Evolutionary conservation across 2,329 filamentous ascomycete genomes (phyloP).

Genomic region (Claviceps cyperi): DNA sequence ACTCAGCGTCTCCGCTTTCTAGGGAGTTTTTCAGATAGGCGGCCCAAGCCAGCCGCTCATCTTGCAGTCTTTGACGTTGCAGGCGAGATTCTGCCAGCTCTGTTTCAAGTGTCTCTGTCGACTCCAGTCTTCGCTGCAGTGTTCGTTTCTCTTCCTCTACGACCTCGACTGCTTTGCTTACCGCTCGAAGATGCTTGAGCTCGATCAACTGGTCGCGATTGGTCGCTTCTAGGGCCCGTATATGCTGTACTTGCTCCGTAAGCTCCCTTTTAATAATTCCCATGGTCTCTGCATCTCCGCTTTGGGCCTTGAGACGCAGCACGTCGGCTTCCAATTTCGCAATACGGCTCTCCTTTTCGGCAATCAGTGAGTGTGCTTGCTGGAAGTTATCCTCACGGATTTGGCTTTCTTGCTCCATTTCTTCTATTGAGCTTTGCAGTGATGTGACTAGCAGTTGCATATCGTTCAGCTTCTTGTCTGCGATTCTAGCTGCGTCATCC

Average conservation of each 20-base stretch:
- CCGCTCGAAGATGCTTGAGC: constrained; percentile 65
- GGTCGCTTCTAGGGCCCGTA: constrained; percentile 64
- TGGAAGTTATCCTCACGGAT: constrained; percentile 41
- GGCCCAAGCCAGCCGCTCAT: constrained; percentile 77
- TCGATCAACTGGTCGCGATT: constrained; percentile 71
- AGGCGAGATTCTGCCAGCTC: constrained; percentile 69
- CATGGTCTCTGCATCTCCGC: constrained; percentile 74
- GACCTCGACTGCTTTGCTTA: constrained; percentile 78
- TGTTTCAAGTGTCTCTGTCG: constrained; percentile 57
- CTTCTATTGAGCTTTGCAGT: constrained; percentile 34
- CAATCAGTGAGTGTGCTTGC: constrained; percentile 49
- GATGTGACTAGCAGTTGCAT: constrained; percentile 37
- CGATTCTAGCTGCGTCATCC: constrained; percentile 53
- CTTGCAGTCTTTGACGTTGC: constrained; percentile 74
- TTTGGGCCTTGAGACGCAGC: constrained; percentile 69
- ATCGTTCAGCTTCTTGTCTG: constrained; percentile 39
- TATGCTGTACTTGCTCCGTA: constrained; percentile 83
- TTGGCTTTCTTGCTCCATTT: constrained; percentile 44
- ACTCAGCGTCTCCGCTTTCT: constrained; percentile 50
- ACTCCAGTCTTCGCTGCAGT: constrained; percentile 61
- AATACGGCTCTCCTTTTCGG: constrained; percentile 54
- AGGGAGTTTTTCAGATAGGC: constrained; percentile 63
- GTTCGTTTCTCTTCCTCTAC: constrained; percentile 90
- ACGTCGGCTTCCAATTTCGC: constrained; percentile 72
- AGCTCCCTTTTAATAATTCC: constrained; percentile 76